A percentile compares a stretch with the other conserved stretches of the same genome.
Conservation (phyloP, 2,329 filamentous ascomycete genomes). For the Hymenoscyphus fructigenus region DNA sequence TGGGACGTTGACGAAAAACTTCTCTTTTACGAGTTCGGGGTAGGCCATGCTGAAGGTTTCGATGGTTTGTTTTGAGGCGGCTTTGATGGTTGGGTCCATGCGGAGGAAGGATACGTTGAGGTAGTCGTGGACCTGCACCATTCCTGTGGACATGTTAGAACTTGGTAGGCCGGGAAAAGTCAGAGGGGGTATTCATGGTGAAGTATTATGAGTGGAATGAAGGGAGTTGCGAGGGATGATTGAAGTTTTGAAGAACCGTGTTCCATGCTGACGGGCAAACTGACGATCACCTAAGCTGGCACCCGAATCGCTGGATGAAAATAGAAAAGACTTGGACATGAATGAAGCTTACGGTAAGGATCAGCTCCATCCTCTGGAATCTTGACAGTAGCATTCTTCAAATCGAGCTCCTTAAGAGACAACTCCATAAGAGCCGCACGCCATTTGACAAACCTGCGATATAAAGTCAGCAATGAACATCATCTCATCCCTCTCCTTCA, state of each 20-base stretch:
- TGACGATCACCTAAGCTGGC: not conserved
- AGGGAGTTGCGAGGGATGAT: no score
- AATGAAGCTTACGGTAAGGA: conserved; percentile 62
- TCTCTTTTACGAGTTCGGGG: conserved; percentile 83
- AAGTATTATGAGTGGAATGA: no score
- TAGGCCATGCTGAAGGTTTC: conserved; percentile 78
- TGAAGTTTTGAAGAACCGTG: no score
- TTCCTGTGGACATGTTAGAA: conserved; percentile 36
- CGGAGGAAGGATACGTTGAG: conserved; percentile 82
- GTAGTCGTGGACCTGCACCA: conserved; percentile 94
- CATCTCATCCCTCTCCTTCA: not conserved
- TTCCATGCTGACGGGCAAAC: not conserved
- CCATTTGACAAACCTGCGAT: conserved; percentile 78
- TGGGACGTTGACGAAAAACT: conserved; percentile 94
- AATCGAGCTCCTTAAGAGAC: conserved; percentile 70
- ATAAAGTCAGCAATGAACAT: conserved; percentile 10
- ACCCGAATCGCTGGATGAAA: not conserved
- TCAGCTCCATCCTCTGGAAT: conserved; percentile 66
- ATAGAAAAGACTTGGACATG: not conserved
- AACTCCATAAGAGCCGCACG: conserved; percentile 89
- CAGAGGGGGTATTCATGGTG: no score
- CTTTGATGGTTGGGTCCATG: conserved; percentile 73
- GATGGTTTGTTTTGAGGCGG: conserved; percentile 78
- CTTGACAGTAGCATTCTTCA: conserved; percentile 65
- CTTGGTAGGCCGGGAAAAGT: not conserved